Evolutionary conservation across 768 basidiomycete genomes (phyloP).

Genomic region (Cystofilobasidium ferigula): DNA sequence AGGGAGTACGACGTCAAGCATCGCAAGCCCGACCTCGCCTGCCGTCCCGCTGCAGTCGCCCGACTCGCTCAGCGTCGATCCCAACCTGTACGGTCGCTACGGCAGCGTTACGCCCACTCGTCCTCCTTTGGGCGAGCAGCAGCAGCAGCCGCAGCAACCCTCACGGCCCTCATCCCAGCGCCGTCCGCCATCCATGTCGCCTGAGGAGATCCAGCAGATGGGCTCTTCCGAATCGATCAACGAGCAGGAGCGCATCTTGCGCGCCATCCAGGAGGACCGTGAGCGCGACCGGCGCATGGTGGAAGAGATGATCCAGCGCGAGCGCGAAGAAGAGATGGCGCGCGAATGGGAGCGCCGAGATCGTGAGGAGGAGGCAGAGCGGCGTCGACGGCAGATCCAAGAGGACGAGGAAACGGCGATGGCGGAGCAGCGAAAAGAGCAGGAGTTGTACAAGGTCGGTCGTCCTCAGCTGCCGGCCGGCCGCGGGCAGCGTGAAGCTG

Average conservation of each 20-base stretch:
- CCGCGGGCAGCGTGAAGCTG: background rate
- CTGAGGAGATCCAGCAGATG: conserved; percentile 19
- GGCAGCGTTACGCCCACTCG: conserved; percentile 27
- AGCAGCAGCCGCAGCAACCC: background rate
- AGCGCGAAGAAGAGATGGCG: conserved; percentile 26
- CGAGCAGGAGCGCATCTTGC: conserved; percentile 23
- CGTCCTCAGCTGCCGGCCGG: background rate
- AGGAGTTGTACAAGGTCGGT: conserved; percentile 35
- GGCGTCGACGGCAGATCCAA: conserved; percentile 31
- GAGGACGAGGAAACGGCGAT: conserved; percentile 35
- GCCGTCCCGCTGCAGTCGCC: background rate
- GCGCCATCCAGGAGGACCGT: conserved; percentile 26
- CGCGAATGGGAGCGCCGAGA: conserved; percentile 30
- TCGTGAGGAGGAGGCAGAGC: conserved; percentile 35
- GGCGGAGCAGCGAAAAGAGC: conserved; percentile 37
- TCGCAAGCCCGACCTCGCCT: conserved; percentile 11
- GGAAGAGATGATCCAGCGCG: conserved; percentile 20
- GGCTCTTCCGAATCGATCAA: conserved; percentile 17
- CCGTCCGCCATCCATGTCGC: conserved; percentile 5
- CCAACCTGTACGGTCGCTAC: background rate
- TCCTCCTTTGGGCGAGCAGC: background rate
- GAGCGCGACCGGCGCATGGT: conserved; percentile 31
- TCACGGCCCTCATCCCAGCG: background rate
- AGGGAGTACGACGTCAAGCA: background rate
- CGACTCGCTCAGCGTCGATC: conserved; percentile 6